Evolutionary conservation across 495 filamentous ascomycete species (phyloP), one percentile per base, ranked within the genome.

Genomic region (Baudoinia panamericana): DNA sequence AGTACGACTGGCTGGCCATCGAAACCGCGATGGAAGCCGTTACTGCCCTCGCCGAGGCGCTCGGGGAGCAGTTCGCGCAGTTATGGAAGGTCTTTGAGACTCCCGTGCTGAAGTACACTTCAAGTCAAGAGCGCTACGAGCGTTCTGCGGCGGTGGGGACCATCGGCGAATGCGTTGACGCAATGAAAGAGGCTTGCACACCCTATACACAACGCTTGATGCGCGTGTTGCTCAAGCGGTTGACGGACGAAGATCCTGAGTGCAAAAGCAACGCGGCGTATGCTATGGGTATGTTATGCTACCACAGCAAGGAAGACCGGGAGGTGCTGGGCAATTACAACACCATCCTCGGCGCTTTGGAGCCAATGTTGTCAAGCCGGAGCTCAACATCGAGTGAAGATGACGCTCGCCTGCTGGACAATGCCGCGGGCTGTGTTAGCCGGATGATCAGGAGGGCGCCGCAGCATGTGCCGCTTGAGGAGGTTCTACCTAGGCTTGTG

Each of bases 1-100:
- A 97, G 66, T 95, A 88, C 56, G 90, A 96, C 63, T 96, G 90
- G 90, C 72, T 93, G 19, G 76, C 92, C 30, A 80, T 97, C 35
- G 90, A 97, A 62, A 94, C 84, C 13, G 85, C 83, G 11, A 70
- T 96, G 45, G 90, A 97, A 46, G 82, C 88, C 25, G 67, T 93
- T 22, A 80, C 83, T 27, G 82, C 80, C 21, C 69, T 97, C 21
- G 76, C 88, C 13, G 72, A 71, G 25, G 87, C 82, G 20, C 75
- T 96, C 11, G 92, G 92, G 17, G 61, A 70, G 13, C 76, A 76
- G 49, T 96, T 94, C 55, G 64, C 67, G 31, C 76, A 94, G 62
- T 65, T 93, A 39, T 96, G 84, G 84, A 90, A 87, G 66, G 69
- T 87, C 25, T 93, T 94, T 51, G 80, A 90, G 62, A 90, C 86